Percentiles rank a stretch among this genome's conserved stretches.
Evolutionary conservation across 2,329 filamentous ascomycete species (phyloP).

Genomic region (Botryotinia calthae): DNA sequence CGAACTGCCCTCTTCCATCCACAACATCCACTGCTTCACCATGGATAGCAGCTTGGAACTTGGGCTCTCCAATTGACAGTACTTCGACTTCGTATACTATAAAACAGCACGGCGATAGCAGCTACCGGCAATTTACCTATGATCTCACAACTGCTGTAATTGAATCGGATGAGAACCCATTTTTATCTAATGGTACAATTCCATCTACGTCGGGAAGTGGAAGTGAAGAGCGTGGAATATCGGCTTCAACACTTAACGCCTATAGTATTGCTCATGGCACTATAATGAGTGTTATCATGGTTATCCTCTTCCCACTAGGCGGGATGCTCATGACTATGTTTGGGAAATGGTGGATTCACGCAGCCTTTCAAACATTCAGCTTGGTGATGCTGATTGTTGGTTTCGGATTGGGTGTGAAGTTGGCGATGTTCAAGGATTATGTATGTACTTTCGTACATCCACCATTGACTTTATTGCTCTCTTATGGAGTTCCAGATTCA

Average conservation of each 20-base stretch:
- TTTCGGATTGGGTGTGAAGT: conserved; percentile 56
- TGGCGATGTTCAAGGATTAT: conserved; percentile 42
- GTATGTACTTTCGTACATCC: conserved; percentile 42
- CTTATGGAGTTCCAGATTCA: background rate
- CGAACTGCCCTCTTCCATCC: conserved; percentile 26
- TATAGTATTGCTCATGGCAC: conserved; percentile 51
- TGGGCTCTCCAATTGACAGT: conserved; percentile 29
- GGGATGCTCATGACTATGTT: conserved; percentile 58
- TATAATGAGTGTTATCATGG: conserved; percentile 59
- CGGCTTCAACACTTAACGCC: conserved; percentile 7
- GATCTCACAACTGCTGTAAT: conserved; percentile 33
- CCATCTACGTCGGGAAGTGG: conserved; percentile 4
- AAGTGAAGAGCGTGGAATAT: background rate
- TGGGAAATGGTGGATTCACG: conserved; percentile 52
- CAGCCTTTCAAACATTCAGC: conserved; percentile 52
- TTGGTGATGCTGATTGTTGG: conserved; percentile 60
- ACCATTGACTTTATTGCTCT: background rate
- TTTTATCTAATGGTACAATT: conserved; percentile 21
- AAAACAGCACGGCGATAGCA: conserved; percentile 25
- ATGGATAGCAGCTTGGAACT: conserved; percentile 35
- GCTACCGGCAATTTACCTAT: conserved; percentile 26
- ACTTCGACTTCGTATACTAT: conserved; percentile 24
- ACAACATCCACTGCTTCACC: conserved; percentile 25
- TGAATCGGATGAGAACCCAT: conserved; percentile 31
- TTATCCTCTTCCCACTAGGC: conserved; percentile 58